Evolutionary conservation across 1,284 basidiomycete species (phyloP), one percentile per base, ranked within the genome.

Genomic region (Pulveroboletus sp.): DNA sequence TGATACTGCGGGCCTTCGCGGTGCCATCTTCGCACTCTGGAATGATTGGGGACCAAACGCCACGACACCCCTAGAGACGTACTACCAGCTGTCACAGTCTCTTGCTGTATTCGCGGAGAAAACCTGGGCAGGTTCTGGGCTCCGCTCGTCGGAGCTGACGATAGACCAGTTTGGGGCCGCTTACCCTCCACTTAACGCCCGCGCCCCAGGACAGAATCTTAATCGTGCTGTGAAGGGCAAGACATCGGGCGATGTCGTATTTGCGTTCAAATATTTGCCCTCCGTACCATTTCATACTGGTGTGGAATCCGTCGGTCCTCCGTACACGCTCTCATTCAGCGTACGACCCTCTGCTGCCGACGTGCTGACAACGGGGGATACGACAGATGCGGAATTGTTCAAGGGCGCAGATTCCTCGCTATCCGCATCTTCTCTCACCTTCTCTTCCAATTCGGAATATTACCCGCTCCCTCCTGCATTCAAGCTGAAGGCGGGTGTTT

Each of bases 221-320:
- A 73, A 76, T 43, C 71, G 74, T 48, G 69, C 48, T 39, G 65
- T 73, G 14, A 40, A 56, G 29, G 55, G 54, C 12, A 57, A 67
- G 35, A 48, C 39, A 20, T 44, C 62, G 5, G 63, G 63, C 9
- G 64, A 66, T 14, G 26, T 63, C 1, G 60, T 75, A 20, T 74
- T 70, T 25, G 40, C 60, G 5, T 69, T 70, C 47, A 51, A 64
- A 22, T 26, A 25, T 7, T 35, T 72, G 15, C 53, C 64, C 22
- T 53, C 14, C 25, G 36, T 58, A 29, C 64, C 68, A 1, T 61
- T 72, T 25, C 38, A 52, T 44, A 78, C 77, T 0, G 57, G 62
- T 5, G 61, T 76, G 51, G 62, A 68, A 38, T 78, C 78, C 8
- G 74, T 79, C 10, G 78, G 78, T 14, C 78, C 78, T 17, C 78